Conservation (phyloP, 1,284 basidiomycete genomes). For the Mycena citricolor region DNA sequence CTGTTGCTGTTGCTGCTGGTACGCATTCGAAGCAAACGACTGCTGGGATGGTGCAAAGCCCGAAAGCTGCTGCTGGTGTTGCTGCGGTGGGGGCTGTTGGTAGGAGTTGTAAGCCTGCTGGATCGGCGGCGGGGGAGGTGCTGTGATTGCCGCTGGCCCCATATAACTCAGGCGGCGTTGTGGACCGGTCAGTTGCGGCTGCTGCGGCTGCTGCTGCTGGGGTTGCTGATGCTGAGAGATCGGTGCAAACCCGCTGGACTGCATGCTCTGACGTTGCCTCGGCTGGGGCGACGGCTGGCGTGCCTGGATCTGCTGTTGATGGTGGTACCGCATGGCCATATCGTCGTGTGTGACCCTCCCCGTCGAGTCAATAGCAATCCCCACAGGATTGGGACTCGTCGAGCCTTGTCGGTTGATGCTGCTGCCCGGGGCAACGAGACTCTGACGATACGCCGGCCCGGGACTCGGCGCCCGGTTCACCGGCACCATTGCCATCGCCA, state of each 20-base stretch:
- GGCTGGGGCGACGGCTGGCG: constrained; percentile 25
- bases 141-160: constrained; percentile 15
- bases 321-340: constrained; percentile 65
- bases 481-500: constrained; percentile 1
- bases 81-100: constrained; percentile 11
- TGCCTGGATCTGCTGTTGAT: constrained; percentile 30
- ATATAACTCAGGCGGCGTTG: constrained; percentile 23
- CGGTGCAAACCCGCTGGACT: constrained; percentile 70
- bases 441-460: constrained; percentile 14
- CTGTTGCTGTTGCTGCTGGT: constrained; percentile 27
- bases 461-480: constrained; percentile 52
- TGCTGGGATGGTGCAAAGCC: constrained; percentile 20
- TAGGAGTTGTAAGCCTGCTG: constrained; percentile 22
- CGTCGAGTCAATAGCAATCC: constrained; percentile 75
- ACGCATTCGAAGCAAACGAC: constrained; percentile 21
- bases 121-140: constrained; percentile 27
- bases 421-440: constrained; percentile 24
- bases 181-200: constrained; percentile 23
- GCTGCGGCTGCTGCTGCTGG: constrained; percentile 29
- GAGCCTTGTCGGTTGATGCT: constrained; percentile 29
- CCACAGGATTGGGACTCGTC: constrained; percentile 52
- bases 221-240: constrained; percentile 43
- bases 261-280: constrained; percentile 24
- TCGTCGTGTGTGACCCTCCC: constrained; percentile 80
- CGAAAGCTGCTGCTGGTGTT: constrained; percentile 22